Conservation (phyloP, 139 green algal species). For the Asterochloris erici region DNA sequence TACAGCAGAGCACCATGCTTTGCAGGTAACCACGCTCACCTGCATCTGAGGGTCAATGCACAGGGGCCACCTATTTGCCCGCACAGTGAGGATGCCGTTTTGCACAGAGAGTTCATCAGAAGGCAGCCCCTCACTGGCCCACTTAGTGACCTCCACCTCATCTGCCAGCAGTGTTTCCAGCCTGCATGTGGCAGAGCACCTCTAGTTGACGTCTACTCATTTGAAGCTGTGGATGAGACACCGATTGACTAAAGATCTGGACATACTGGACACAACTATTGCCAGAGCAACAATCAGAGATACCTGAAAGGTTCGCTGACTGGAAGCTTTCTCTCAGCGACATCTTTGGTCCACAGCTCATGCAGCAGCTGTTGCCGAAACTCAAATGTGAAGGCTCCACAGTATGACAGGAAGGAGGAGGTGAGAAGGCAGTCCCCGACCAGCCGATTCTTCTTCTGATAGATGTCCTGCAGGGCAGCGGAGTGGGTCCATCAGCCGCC, state of each 20-base stretch:
- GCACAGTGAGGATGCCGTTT: constrained; percentile 82
- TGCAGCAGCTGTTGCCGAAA: constrained; percentile 76
- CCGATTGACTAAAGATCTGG: neutral
- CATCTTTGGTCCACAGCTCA: constrained; percentile 69
- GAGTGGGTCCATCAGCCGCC: neutral
- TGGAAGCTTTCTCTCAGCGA: constrained; percentile 52
- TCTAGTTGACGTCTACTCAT: neutral
- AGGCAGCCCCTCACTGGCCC: constrained; percentile 72
- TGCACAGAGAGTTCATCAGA: constrained; percentile 79
- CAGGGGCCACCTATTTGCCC: constrained; percentile 69
- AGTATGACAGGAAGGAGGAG: constrained; percentile 75
- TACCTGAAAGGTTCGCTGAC: constrained; percentile 61
- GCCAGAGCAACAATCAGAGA: too few relatives aligned
- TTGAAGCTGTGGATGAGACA: neutral
- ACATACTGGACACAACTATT: neutral
- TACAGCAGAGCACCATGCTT: too few relatives aligned
- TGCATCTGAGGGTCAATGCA: constrained; percentile 87
- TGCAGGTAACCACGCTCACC: neutral
- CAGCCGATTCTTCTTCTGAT: constrained; percentile 40
- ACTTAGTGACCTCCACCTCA: constrained; percentile 70
- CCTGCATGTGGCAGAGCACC: neutral
- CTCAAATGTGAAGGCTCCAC: constrained; percentile 79
- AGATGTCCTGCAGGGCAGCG: neutral
- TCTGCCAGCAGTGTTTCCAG: constrained; percentile 71
- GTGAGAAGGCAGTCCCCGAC: constrained; percentile 83